Evolutionary conservation across 441 rosid species (phyloP).

Genomic region (Capsella rubella): DNA sequence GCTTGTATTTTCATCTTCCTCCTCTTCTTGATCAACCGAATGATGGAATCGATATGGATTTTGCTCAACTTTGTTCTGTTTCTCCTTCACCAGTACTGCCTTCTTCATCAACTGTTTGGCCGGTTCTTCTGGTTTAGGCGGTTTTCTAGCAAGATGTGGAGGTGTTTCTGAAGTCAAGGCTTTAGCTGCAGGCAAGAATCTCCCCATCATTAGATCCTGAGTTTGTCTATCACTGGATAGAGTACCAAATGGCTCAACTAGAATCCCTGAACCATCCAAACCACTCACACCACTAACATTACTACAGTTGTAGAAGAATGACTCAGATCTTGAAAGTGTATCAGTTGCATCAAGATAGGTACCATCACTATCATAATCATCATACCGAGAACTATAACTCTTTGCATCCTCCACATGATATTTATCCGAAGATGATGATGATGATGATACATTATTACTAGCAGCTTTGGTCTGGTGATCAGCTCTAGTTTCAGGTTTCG

Average conservation of each 20-base stretch:
- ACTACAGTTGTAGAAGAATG: conserved; percentile 79
- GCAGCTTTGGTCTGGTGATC: conserved; percentile 1
- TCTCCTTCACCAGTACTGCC: conserved; percentile 25
- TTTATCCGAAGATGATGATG: background rate
- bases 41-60: conserved; percentile 38
- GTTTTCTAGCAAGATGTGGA: conserved; percentile 57
- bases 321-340: conserved; percentile 73
- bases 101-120: conserved; percentile 41
- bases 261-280: conserved; percentile 54
- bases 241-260: conserved; percentile 52
- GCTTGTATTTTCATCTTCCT: conserved; percentile 43
- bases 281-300: conserved; percentile 67
- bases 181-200: conserved; percentile 94
- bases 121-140: conserved; percentile 47
- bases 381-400: conserved; percentile 47
- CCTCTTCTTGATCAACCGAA: conserved; percentile 42
- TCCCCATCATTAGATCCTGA: conserved; percentile 87
- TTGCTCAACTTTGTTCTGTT: conserved; percentile 29
- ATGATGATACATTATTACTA: background rate
- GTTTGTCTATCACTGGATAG: conserved; percentile 53
- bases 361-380: conserved; percentile 40
- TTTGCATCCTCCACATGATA: conserved; percentile 27
- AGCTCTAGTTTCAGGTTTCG: conserved; percentile 24
- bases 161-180: conserved; percentile 84
- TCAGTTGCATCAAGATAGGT: conserved; percentile 52